Conservation (phyloP, 2,329 filamentous ascomycete genomes). For the Talaromyces sp. region DNA sequence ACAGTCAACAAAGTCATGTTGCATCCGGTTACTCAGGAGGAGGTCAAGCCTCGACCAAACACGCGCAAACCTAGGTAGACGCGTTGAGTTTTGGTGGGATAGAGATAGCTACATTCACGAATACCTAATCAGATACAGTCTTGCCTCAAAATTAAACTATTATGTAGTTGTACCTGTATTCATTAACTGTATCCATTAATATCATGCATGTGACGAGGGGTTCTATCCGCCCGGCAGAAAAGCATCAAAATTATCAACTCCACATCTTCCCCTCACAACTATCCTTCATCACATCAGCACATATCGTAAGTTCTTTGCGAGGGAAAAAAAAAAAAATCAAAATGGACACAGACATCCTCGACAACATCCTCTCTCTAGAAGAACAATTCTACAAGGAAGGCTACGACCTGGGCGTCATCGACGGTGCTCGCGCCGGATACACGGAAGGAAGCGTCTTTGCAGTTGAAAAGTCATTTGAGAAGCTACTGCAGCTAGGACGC, state of each 20-base stretch:
- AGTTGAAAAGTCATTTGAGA: conserved; percentile 88
- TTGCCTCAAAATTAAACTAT: background rate
- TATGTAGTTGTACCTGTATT: background rate
- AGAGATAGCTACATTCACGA: background rate
- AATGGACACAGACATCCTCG: conserved; percentile 52
- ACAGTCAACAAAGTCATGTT: conserved; percentile 77
- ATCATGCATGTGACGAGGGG: conserved; percentile 6
- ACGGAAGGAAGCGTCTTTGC: conserved; percentile 89
- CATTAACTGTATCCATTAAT: background rate
- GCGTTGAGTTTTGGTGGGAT: background rate
- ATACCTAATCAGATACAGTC: background rate
- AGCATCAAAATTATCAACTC: background rate
- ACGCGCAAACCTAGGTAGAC: conserved; percentile 41
- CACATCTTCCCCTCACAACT: background rate
- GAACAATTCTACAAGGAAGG: conserved; percentile 77
- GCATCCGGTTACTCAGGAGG: conserved; percentile 67
- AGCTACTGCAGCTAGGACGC: conserved; percentile 75
- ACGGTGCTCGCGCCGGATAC: conserved; percentile 73
- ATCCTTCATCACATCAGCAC: background rate
- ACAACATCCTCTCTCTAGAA: conserved; percentile 58
- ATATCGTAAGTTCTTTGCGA: background rate
- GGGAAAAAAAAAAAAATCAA: background rate
- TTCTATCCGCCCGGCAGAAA: conserved; percentile 13
- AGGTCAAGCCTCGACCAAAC: conserved; percentile 56
- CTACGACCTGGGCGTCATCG: conserved; percentile 68